A percentile compares a stretch with the other conserved stretches of the same genome.
phyloP scores from a whole-genome alignment of 768 basidiomycete species.

The Serpula lacrymans region DNA sequence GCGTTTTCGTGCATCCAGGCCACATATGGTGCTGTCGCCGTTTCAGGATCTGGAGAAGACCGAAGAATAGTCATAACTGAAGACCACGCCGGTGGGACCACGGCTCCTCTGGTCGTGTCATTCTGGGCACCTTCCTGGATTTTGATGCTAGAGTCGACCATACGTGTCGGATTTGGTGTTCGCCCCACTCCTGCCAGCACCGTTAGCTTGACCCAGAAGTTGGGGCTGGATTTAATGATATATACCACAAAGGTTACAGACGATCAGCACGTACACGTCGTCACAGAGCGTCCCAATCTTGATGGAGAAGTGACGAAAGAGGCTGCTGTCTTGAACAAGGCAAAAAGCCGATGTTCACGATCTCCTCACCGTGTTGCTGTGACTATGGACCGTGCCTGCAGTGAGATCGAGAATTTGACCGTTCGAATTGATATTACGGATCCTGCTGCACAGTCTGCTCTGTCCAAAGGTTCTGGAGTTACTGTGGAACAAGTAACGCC shows the following conservation, averaged over 20 bases:
- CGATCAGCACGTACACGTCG: slow-evolving; percentile 16
- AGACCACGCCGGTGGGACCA: slow-evolving; percentile 5
- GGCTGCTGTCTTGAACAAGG: no score
- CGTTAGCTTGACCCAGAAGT: slow-evolving; percentile 6
- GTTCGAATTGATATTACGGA: slow-evolving; percentile 20
- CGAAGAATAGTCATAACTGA: slow-evolving; percentile 10
- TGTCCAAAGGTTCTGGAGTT: slow-evolving; percentile 15
- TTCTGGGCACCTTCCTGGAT: slow-evolving; percentile 12
- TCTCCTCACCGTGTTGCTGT: background rate
- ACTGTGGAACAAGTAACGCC: slow-evolving; percentile 10
- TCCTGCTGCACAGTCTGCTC: slow-evolving; percentile 12
- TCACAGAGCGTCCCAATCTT: slow-evolving; percentile 13
- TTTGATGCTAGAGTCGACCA: slow-evolving; percentile 10
- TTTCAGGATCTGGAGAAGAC: slow-evolving; percentile 17
- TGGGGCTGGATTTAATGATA: slow-evolving; percentile 9
- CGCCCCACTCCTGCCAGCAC: slow-evolving; percentile 7
- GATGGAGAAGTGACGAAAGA: no score
- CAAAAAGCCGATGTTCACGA: no score
- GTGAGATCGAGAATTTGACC: slow-evolving; percentile 16
- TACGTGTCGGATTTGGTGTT: slow-evolving; percentile 15
- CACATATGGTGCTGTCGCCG: slow-evolving; percentile 15
- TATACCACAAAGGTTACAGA: slow-evolving; percentile 17
- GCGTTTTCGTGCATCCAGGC: slow-evolving; percentile 18
- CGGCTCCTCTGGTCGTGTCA: slow-evolving; percentile 16
- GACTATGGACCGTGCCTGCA: slow-evolving; percentile 13